These are phyloP conservation scores for Yarrowia galli DNA, from an alignment of 1,139 yeast species.

Conservation along the genomic window DNA sequence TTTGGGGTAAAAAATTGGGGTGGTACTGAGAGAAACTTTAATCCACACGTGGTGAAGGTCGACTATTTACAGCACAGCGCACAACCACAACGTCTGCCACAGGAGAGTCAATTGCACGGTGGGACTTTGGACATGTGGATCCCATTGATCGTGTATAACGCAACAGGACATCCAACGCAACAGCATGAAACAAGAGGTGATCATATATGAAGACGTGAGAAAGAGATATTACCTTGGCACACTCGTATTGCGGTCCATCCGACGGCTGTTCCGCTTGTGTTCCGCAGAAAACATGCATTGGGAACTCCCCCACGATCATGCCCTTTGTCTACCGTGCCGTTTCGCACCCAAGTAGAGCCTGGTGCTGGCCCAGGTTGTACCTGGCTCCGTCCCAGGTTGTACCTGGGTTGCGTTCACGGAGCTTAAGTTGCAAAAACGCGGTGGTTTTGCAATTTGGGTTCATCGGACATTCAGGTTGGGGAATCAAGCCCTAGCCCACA, in stretches of 20 bases:
- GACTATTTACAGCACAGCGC: neutral
- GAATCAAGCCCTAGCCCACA: slow-evolving; percentile 13
- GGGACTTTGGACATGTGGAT: slow-evolving; percentile 2
- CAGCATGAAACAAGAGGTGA: neutral
- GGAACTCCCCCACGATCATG: neutral
- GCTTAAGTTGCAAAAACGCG: slow-evolving; percentile 18
- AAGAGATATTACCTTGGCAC: neutral
- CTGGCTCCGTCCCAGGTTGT: slow-evolving; percentile 35
- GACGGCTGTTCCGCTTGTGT: neutral
- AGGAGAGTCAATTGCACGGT: no score
- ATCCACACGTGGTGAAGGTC: slow-evolving; percentile 11
- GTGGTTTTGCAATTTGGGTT: slow-evolving; percentile 25
- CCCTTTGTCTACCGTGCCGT: neutral
- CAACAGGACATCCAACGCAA: neutral
- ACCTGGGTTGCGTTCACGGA: slow-evolving; percentile 34
- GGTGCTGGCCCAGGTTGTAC: slow-evolving; percentile 30
- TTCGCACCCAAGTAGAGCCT: slow-evolving; percentile 8
- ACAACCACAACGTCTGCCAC: no score
- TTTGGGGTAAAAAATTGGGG: neutral
- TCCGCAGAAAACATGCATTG: neutral
- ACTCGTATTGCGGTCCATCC: neutral
- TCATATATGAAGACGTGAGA: neutral
- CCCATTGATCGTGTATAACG: neutral
- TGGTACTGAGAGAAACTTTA: neutral
- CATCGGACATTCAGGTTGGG: neutral